Percentiles rank a stretch among this genome's conserved stretches.
Evolutionary conservation across 805 yeast genomes (phyloP).

Genomic region (Candida dendrica): DNA sequence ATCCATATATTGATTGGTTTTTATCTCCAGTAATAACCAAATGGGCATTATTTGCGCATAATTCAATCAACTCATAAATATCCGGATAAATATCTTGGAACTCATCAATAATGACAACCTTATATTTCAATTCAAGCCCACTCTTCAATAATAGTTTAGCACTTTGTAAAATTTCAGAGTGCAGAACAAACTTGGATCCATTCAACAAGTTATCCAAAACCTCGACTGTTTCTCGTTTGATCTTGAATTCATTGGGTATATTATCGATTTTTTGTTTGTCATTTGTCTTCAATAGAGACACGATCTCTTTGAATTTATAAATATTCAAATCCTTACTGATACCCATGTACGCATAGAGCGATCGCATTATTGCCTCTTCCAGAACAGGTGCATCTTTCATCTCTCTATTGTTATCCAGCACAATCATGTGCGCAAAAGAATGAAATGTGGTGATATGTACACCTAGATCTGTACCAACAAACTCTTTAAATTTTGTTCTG

Average conservation of each 20-base stretch:
- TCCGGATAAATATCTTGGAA: constrained; percentile 62
- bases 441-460: constrained; percentile 55
- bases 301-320: constrained; percentile 4
- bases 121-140: constrained; percentile 20
- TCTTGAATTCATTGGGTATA: background rate
- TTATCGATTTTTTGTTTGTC: background rate
- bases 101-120: constrained; percentile 58
- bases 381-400: constrained; percentile 30
- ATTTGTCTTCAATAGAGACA: background rate
- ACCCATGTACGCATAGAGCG: constrained; percentile 28
- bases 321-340: constrained; percentile 6
- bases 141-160: constrained; percentile 25
- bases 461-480: constrained; percentile 28
- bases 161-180: constrained; percentile 19
- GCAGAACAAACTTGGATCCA: constrained; percentile 8
- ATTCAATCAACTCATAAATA: constrained; percentile 36
- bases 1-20: constrained; percentile 62
- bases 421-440: constrained; percentile 45
- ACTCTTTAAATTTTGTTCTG: constrained; percentile 22
- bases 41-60: constrained; percentile 37
- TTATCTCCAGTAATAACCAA: constrained; percentile 66
- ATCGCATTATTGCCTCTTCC: constrained; percentile 50
- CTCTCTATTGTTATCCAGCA: constrained; percentile 27
- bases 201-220: constrained; percentile 6
- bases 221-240: background rate